Evolutionary conservation across 768 basidiomycete genomes (phyloP), one percentile per base, ranked within the genome.

Genomic region (Butyriboletus loyo): DNA sequence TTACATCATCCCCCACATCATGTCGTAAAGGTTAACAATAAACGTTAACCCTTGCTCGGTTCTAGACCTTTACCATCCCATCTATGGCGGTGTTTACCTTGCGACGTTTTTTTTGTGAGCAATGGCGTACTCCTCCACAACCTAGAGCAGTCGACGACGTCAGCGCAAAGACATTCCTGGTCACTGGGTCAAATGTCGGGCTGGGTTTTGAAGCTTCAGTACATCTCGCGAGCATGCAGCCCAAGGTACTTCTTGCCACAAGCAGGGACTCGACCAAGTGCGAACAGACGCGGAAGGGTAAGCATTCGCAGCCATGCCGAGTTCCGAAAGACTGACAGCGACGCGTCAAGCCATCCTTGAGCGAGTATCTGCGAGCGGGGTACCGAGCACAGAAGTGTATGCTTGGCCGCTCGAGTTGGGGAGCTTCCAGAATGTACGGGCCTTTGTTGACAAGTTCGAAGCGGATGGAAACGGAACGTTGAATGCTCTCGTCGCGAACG

Each of bases 161-260:
- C 21, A 59, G 62, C 10, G 76, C 75, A 7, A 79, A 77, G 58
- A 78, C 76, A 7, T 69, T 82, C n/a, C 47, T 83, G 21, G 73
- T 84, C 22, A 70, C 73, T 25, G 77, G 76, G 7, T 78, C 81
- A 3, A 84, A 84, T 56, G 69, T 70, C 22, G 83, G 64, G 27
- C 44, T 69, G 19, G 69, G 63, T 22, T 55, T 66, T 24, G 68
- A 68, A 45, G 61, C 72, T 6, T 58, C 66, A 4, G 56, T 63
- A 22, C 66, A 71, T 49, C 58, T 75, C 37, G 67, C 66, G 1
- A 49, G 54, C 17, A 67, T 75, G 67, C 46, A 43, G 7, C 69
- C 73, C 7, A 67, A 52, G 19, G 39, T 57, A 21, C 58, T 75
- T 1, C 53, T 75, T 48, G 60, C 69, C 13, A 75, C 70, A 5